Conservation (phyloP, 768 basidiomycete species). For the Termitomyces heimii region DNA sequence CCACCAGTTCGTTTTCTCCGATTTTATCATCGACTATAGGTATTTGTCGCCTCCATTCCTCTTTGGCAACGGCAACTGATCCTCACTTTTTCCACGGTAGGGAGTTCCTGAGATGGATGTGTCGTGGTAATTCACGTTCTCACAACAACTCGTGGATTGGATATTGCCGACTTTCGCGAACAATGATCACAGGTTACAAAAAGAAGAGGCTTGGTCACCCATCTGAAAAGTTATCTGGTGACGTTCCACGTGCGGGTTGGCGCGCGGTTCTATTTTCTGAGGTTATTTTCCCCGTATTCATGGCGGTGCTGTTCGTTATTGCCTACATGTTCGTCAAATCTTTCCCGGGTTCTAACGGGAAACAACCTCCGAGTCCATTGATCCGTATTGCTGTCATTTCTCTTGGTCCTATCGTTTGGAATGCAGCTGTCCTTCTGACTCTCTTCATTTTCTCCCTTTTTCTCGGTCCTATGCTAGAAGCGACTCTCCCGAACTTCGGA, state of each 20-base stretch:
- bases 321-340: constrained; percentile 93
- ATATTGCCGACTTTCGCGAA: constrained; percentile 95
- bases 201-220: constrained; percentile 95
- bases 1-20: constrained; percentile 97
- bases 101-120: constrained; percentile 99
- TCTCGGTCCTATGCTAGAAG: constrained; percentile 86
- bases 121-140: constrained; percentile 92
- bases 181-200: constrained; percentile 99
- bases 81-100: constrained; percentile 35
- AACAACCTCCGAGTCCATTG: constrained; percentile 71
- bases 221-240: constrained; percentile 93
- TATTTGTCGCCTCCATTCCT: constrained; percentile 19
- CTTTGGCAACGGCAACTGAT: constrained; percentile 1
- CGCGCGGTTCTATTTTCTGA: constrained; percentile 85
- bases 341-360: constrained; percentile 60
- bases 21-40: constrained; percentile 96
- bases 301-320: constrained; percentile 83
- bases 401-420: constrained; percentile 93
- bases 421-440: constrained; percentile 80
- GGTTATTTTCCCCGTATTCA: constrained; percentile 77
- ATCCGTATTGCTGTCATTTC: constrained; percentile 92
- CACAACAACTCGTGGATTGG: constrained; percentile 99
- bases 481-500: constrained; percentile 83
- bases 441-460: constrained; percentile 89
- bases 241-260: constrained; percentile 92